phyloP scores from a whole-genome alignment of 208 protist species.

The Crithidia expoeki region DNA sequence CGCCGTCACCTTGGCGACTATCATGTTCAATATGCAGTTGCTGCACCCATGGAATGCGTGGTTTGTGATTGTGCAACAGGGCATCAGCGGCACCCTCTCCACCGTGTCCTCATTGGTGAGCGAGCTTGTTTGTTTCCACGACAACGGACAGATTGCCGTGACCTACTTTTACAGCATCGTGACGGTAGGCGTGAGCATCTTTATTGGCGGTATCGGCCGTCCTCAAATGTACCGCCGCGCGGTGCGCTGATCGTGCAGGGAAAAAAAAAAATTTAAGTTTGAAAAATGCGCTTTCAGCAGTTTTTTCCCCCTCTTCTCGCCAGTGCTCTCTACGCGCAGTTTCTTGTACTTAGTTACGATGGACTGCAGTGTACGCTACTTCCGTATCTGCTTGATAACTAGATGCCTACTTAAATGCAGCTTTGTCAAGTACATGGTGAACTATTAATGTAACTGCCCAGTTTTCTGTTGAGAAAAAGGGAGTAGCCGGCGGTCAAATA shows the following conservation, averaged over 20 bases:
- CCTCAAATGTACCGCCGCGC: conserved; percentile 30
- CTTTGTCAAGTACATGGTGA: too few relatives aligned
- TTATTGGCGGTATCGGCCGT: conserved; percentile 44
- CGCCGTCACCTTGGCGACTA: conserved; percentile 35
- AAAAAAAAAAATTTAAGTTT: not conserved
- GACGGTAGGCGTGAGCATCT: conserved; percentile 32
- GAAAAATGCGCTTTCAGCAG: too few relatives aligned
- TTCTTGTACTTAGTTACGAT: too few relatives aligned
- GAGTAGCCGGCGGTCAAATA: too few relatives aligned
- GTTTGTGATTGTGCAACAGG: conserved; percentile 43
- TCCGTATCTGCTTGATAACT: too few relatives aligned
- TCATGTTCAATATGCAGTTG: conserved; percentile 36
- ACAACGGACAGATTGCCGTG: conserved; percentile 8
- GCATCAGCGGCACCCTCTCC: conserved; percentile 55
- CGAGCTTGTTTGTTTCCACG: conserved; percentile 43
- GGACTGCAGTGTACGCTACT: too few relatives aligned
- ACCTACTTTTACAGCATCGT: conserved; percentile 48
- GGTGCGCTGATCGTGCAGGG: conserved; percentile 5
- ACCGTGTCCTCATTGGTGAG: conserved; percentile 63
- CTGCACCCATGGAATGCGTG: conserved; percentile 26
- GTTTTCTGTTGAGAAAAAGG: too few relatives aligned
- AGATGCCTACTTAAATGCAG: too few relatives aligned
- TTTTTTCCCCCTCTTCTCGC: too few relatives aligned
- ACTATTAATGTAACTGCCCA: too few relatives aligned
- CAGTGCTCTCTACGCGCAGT: too few relatives aligned